Evolutionary conservation across 164 flowering plant species (phyloP).

Genomic region (Kalanchoe fedtschenkoi): DNA sequence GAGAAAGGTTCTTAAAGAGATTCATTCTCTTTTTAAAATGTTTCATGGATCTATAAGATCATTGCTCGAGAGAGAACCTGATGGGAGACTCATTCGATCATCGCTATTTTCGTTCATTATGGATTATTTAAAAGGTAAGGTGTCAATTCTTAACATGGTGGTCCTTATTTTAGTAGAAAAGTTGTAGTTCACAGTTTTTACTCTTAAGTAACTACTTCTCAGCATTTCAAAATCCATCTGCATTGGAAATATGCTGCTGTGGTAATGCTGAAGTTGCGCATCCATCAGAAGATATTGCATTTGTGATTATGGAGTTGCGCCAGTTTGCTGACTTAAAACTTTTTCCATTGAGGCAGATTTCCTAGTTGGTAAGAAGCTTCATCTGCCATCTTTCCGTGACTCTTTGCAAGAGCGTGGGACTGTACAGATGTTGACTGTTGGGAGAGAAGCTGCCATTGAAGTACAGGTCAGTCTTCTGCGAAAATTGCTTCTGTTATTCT

Average conservation of each 20-base stretch:
- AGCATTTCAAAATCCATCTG: conserved; percentile 47
- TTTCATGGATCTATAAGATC: conserved; percentile 83
- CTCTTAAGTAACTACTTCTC: conserved; percentile 56
- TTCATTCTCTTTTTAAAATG: conserved; percentile 83
- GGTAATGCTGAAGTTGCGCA: conserved; percentile 63
- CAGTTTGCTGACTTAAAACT: conserved; percentile 20
- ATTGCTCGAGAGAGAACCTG: conserved; percentile 76
- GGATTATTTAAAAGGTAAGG: conserved; percentile 83
- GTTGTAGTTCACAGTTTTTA: conserved; percentile 22
- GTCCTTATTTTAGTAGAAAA: neutral
- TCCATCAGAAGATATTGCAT: conserved; percentile 29
- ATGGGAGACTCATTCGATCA: conserved; percentile 61
- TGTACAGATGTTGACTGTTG: conserved; percentile 84
- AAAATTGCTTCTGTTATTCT: neutral
- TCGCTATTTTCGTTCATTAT: conserved; percentile 67
- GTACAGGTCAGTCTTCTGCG: conserved; percentile 59
- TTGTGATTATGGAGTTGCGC: conserved; percentile 26
- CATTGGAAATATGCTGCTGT: conserved; percentile 64
- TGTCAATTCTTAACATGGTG: neutral
- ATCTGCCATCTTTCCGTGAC: conserved; percentile 80
- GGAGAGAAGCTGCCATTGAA: conserved; percentile 90
- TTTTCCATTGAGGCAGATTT: conserved; percentile 78
- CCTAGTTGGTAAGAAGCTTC: conserved; percentile 70
- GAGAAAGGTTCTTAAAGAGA: conserved; percentile 69
- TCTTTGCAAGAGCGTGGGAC: conserved; percentile 83